phyloP scores from a whole-genome alignment of 1,284 basidiomycete species.

The Sutorius eximius region DNA sequence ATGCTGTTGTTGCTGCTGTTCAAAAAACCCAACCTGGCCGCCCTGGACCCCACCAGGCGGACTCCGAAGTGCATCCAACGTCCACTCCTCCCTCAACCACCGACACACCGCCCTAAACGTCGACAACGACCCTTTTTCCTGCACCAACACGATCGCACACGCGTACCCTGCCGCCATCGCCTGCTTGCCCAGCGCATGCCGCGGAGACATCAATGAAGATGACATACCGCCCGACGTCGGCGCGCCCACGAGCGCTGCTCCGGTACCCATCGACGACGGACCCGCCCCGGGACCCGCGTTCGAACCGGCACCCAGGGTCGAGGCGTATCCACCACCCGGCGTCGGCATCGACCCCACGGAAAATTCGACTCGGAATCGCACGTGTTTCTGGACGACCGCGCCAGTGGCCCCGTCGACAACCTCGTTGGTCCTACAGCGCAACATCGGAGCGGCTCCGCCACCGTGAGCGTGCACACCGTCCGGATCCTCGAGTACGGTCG shows the following conservation, averaged over 20 bases:
- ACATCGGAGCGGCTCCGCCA: slow-evolving; percentile 30
- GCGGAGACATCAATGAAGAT: slow-evolving; percentile 19
- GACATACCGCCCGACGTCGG: slow-evolving; percentile 15
- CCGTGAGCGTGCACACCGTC: slow-evolving; percentile 33
- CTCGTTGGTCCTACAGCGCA: slow-evolving; percentile 72
- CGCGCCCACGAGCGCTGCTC: not conserved
- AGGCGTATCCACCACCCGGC: slow-evolving; percentile 18
- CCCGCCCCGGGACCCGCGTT: not conserved
- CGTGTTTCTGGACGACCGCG: slow-evolving; percentile 52
- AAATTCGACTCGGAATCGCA: slow-evolving; percentile 64
- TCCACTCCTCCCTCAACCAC: slow-evolving; percentile 68
- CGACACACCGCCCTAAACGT: slow-evolving; percentile 78
- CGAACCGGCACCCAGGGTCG: slow-evolving; percentile 6
- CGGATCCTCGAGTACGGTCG: slow-evolving; percentile 51
- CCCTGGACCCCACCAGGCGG: slow-evolving; percentile 16
- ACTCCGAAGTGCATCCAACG: slow-evolving; percentile 37
- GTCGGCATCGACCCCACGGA: slow-evolving; percentile 45
- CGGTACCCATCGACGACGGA: not conserved
- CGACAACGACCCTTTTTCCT: slow-evolving; percentile 86
- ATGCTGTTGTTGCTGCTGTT: slow-evolving; percentile 25
- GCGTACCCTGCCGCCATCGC: slow-evolving; percentile 21
- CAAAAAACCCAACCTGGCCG: slow-evolving; percentile 18
- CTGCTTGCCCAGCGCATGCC: slow-evolving; percentile 33
- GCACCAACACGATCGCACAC: slow-evolving; percentile 65
- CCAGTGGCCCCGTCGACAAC: slow-evolving; percentile 41